These are phyloP conservation scores for Tylopilus vinaceipallidus DNA, from an alignment of 768 basidiomycete genomes.

Conservation along the genomic window DNA sequence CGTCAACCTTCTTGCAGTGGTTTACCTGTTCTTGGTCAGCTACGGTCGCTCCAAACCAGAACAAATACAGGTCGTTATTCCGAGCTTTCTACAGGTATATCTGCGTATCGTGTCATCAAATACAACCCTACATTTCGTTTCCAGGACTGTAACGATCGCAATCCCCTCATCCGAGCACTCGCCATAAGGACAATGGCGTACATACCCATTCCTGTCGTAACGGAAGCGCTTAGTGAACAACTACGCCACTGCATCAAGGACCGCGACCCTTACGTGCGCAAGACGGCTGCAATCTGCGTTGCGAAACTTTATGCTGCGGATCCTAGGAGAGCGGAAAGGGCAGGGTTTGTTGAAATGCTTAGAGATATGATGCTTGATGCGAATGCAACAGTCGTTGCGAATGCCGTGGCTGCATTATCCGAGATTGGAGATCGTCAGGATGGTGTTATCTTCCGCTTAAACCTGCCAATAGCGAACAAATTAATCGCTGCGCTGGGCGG, in stretches of 20 bases:
- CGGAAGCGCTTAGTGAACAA: slow-evolving; percentile 83
- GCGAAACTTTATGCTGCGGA: slow-evolving; percentile 93
- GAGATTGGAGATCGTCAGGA: slow-evolving; percentile 96
- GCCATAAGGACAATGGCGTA: slow-evolving; percentile 99
- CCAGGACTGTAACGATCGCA: slow-evolving; percentile 94
- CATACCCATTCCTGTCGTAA: slow-evolving; percentile 88
- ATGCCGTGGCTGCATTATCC: slow-evolving; percentile 94
- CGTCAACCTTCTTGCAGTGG: slow-evolving; percentile 57
- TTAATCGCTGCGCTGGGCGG: slow-evolving; percentile 88
- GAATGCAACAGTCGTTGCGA: slow-evolving; percentile 97
- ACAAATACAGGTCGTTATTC: slow-evolving; percentile 88
- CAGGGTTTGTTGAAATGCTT: slow-evolving; percentile 87
- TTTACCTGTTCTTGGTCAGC: slow-evolving; percentile 95
- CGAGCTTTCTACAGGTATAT: slow-evolving; percentile 82
- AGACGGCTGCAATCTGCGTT: slow-evolving; percentile 97
- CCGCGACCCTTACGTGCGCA: slow-evolving; percentile 95
- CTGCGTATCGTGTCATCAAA: slow-evolving; percentile 2
- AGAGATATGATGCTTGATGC: slow-evolving; percentile 89
- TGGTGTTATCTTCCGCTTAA: slow-evolving; percentile 89
- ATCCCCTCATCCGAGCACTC: slow-evolving; percentile 94
- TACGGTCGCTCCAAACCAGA: slow-evolving; percentile 94
- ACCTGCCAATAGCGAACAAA: slow-evolving; percentile 84
- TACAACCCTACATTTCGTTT: slow-evolving; percentile 12
- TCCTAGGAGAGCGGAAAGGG: slow-evolving; percentile 80
- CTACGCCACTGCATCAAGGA: slow-evolving; percentile 91